Conservation (phyloP, 768 basidiomycete genomes). For the Coprinopsis marcescibilis region DNA sequence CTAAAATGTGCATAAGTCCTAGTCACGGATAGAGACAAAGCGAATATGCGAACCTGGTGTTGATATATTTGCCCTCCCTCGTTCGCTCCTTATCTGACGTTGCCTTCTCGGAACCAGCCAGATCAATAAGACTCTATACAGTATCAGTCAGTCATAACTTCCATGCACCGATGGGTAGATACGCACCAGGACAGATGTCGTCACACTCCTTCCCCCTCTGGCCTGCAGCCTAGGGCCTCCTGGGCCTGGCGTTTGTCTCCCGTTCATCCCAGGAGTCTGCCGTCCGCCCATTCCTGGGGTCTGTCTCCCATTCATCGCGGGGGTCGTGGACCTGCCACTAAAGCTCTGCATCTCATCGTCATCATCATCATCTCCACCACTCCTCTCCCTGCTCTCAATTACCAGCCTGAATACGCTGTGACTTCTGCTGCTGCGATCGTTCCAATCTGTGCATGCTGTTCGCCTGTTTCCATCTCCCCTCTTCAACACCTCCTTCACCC, state of each 20-base stretch:
- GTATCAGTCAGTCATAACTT: slow-evolving; percentile 7
- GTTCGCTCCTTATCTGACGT: slow-evolving; percentile 94
- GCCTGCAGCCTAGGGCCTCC: slow-evolving; percentile 65
- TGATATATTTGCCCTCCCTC: slow-evolving; percentile 96
- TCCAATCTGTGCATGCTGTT: slow-evolving; percentile 99
- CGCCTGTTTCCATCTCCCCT: slow-evolving; percentile 83
- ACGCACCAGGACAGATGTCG: slow-evolving; percentile 67
- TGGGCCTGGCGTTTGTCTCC: slow-evolving; percentile 38
- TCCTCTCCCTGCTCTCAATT: slow-evolving; percentile 78
- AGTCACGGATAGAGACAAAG: not conserved
- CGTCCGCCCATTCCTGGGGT: slow-evolving; percentile 30
- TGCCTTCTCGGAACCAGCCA: slow-evolving; percentile 95
- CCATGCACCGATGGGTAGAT: not conserved
- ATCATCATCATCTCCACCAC: slow-evolving; percentile 33
- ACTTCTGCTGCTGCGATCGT: slow-evolving; percentile 89
- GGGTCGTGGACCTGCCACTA: slow-evolving; percentile 37
- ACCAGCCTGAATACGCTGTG: slow-evolving; percentile 94
- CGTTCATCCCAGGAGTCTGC: slow-evolving; percentile 42
- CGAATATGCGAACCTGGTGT: slow-evolving; percentile 54
- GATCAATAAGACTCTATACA: slow-evolving; percentile 80
- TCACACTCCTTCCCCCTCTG: slow-evolving; percentile 73
- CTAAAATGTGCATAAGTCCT: slow-evolving; percentile 31
- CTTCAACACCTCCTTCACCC: slow-evolving; percentile 78
- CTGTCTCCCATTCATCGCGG: slow-evolving; percentile 34
- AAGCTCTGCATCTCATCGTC: slow-evolving; percentile 32